A percentile compares a stretch with the other conserved stretches of the same genome.
These are phyloP conservation scores for Lepidium campestre DNA, from an alignment of 441 rosid species.

Conservation along the genomic window DNA sequence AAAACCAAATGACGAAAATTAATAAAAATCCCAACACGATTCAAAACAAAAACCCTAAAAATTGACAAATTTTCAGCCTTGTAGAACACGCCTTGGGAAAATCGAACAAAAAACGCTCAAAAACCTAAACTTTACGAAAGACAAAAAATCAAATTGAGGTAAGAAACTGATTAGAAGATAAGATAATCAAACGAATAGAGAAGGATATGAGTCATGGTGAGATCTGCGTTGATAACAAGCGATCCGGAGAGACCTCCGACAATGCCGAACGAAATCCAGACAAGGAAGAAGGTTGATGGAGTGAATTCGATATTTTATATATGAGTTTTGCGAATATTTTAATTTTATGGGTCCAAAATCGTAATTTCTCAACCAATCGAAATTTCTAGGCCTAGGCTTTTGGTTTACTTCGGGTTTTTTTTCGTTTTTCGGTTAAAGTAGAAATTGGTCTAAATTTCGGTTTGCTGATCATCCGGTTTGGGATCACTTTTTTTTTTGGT, in stretches of 20 bases:
- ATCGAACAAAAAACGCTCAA: not conserved
- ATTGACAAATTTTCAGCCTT: not conserved
- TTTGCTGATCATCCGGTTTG: not conserved
- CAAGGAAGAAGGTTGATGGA: not conserved
- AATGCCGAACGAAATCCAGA: conserved; percentile 11
- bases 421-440: not conserved
- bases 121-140: not conserved
- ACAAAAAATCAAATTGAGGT: not conserved
- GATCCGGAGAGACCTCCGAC: conserved; percentile 18
- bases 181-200: not conserved
- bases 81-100: not conserved
- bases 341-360: not conserved
- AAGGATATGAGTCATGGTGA: conserved; percentile 31
- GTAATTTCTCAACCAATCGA: not conserved
- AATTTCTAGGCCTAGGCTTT: not conserved
- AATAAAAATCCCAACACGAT: not conserved
- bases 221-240: conserved; percentile 2
- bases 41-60: not conserved
- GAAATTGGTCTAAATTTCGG: not conserved
- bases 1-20: not conserved
- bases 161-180: not conserved
- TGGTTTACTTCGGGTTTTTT: not conserved
- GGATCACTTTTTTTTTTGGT: not conserved
- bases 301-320: not conserved
- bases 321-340: not conserved